Conservation (phyloP, 352 stramenopile genomes). For the Phytophthora niederhauseri region DNA sequence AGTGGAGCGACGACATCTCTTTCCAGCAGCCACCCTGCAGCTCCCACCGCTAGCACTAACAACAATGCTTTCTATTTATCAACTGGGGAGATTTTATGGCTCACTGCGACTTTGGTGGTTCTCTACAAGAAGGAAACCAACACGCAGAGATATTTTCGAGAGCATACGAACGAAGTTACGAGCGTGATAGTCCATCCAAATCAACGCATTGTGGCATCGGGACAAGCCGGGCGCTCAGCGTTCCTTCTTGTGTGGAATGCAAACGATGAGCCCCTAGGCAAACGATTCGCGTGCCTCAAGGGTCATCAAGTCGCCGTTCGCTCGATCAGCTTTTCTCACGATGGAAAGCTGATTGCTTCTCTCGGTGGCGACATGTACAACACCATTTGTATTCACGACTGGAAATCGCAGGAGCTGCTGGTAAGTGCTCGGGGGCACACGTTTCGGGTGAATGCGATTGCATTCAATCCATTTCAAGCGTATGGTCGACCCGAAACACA, state of each 20-base stretch:
- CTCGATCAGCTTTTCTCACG: constrained; percentile 73
- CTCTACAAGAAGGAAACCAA: constrained; percentile 63
- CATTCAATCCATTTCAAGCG: constrained; percentile 77
- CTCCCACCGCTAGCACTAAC: constrained; percentile 43
- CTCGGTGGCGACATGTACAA: constrained; percentile 81
- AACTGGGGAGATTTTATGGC: constrained; percentile 70
- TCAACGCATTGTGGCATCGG: constrained; percentile 60
- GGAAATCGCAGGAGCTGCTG: constrained; percentile 62
- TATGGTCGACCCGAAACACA: constrained; percentile 62
- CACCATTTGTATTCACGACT: constrained; percentile 79
- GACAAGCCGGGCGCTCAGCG: constrained; percentile 59
- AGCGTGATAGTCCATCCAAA: constrained; percentile 64
- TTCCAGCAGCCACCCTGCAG: constrained; percentile 31
- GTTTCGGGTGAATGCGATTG: constrained; percentile 65
- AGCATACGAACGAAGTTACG: constrained; percentile 68
- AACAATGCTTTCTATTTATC: constrained; percentile 62
- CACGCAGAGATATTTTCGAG: constrained; percentile 60
- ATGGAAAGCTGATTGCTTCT: constrained; percentile 71
- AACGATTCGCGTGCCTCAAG: constrained; percentile 57
- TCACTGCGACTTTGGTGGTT: constrained; percentile 58
- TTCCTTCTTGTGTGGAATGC: constrained; percentile 73
- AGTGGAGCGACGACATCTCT: constrained; percentile 36
- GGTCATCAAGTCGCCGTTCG: constrained; percentile 63
- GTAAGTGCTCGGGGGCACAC: constrained; percentile 66
- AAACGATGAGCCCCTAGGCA: constrained; percentile 60